Percentiles rank a stretch among this genome's conserved stretches.
These are phyloP conservation scores for Salix dunnii DNA, from an alignment of 345 rosid species.

Conservation along the genomic window DNA sequence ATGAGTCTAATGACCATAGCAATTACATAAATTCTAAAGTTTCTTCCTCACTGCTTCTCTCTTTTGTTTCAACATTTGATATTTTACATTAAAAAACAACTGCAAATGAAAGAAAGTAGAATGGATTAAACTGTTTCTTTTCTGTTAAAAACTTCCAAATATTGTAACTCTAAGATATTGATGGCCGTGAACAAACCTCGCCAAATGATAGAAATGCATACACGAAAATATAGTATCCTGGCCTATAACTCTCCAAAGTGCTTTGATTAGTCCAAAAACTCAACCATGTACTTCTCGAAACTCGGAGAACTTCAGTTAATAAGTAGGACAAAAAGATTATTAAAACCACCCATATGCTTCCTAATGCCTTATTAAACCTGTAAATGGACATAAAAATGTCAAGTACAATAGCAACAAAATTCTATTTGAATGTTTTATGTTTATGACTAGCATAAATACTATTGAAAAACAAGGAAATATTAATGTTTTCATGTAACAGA, in stretches of 20 bases:
- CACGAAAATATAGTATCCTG: conserved; percentile 64
- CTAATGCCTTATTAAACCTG: conserved; percentile 91
- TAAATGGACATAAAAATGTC: conserved; percentile 1
- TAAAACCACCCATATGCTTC: conserved; percentile 85
- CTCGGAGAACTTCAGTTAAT: conserved; percentile 73
- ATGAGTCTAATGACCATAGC: neutral
- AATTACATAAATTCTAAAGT: neutral
- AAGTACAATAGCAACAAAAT: neutral
- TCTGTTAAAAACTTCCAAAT: neutral
- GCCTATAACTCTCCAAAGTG: conserved; percentile 44
- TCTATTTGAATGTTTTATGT: neutral
- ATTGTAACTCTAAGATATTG: neutral
- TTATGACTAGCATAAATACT: no score
- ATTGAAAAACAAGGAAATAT: neutral
- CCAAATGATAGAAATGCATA: conserved; percentile 77
- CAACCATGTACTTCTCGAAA: conserved; percentile 94
- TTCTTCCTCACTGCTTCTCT: neutral
- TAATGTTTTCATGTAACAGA: neutral
- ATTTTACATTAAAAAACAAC: neutral
- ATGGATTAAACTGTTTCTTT: neutral
- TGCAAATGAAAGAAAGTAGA: neutral
- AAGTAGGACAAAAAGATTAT: conserved; percentile 67
- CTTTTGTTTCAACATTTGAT: no score
- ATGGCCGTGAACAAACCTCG: conserved; percentile 47
- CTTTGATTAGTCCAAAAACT: conserved; percentile 94